Evolutionary conservation across 2,329 filamentous ascomycete genomes (phyloP).

Genomic region (Fusarium udum): DNA sequence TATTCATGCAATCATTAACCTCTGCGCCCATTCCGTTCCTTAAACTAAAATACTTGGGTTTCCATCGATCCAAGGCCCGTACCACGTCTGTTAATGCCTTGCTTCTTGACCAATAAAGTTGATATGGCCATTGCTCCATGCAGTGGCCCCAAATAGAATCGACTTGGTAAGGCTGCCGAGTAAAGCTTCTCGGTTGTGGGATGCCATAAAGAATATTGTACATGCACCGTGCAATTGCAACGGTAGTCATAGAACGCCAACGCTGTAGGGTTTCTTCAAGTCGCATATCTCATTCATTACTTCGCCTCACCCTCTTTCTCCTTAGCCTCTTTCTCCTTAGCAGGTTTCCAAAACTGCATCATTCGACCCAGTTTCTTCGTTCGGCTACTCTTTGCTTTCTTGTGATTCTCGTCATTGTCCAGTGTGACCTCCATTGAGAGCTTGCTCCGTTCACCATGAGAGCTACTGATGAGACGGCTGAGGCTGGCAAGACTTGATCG

Average conservation of each 20-base stretch:
- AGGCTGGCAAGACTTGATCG: slow-evolving; percentile 81
- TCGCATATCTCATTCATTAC: slow-evolving; percentile 23
- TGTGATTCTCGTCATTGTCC: slow-evolving; percentile 63
- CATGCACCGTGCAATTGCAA: slow-evolving; percentile 51
- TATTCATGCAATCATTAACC: slow-evolving; percentile 53
- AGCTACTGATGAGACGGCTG: slow-evolving; percentile 78
- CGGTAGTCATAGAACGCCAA: slow-evolving; percentile 33
- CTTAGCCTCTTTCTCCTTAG: slow-evolving; percentile 62
- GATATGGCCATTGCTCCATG: background rate
- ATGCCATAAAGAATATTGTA: slow-evolving; percentile 48
- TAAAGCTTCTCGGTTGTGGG: slow-evolving; percentile 13
- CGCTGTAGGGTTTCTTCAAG: slow-evolving; percentile 17
- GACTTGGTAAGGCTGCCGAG: slow-evolving; percentile 2
- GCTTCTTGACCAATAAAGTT: slow-evolving; percentile 8
- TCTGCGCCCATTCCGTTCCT: slow-evolving; percentile 38
- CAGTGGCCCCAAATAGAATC: background rate
- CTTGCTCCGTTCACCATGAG: slow-evolving; percentile 79
- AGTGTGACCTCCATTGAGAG: slow-evolving; percentile 73
- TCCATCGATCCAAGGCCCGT: slow-evolving; percentile 19
- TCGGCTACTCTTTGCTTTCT: slow-evolving; percentile 69
- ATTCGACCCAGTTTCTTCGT: slow-evolving; percentile 76
- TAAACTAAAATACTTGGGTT: slow-evolving; percentile 33
- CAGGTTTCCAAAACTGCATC: slow-evolving; percentile 81
- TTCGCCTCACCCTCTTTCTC: slow-evolving; percentile 50
- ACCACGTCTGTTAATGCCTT: slow-evolving; percentile 21